Base-by-base conservation (phyloP, 2,329 filamentous ascomycete genomes). In the Aurifilum marmelostoma region DNA sequence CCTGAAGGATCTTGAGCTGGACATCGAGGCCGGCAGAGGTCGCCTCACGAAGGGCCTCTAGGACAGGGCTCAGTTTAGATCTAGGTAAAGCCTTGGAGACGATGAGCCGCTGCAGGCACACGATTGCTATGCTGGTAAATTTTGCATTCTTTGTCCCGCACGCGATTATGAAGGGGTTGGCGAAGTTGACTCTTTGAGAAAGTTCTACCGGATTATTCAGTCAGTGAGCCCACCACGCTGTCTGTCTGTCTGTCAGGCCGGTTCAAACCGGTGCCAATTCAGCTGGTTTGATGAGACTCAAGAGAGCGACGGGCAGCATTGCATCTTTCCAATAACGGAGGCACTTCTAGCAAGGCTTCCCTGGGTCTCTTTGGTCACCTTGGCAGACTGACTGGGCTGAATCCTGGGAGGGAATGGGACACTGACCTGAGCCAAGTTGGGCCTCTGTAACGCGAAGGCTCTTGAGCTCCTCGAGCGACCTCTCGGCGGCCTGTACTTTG, bases 1-100 rank as follows among this genome's bases (percentile, higher is more conserved):
- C 93, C 78, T 99, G 96, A 18, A 99, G 83, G 65, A 98, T 96
- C 80, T 98, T 98, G 73, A 99, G 88, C 77, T 99, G 96, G 2
- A 97, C 92, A 80, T 99, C 96, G 69, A 97, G 81, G 18, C 88
- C 84, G 76, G 93, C 91, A 78, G 84, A 94, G 73, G 92, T 91
- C 63, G 92, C 94, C 77, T 97, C 92, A 77, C 91, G 91, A 73
- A 99, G 85, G 9, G 94, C 94, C 75, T 97, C 92, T 3, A 99
- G 85, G 18, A 97, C 91, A 78, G 97, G 94, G 77, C 90, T 91
- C 67, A 99, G 83, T 73, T 93, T 90, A 66, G 91, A 88, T 72
- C 89, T 88, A 0, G 96, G 92, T 56, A 99, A 83, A 9, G 92
- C 94, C 74, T 89, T 88, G 65, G 92, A 90, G 67, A 97, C 90